These are phyloP conservation scores for Talaromyces marneffei DNA, from an alignment of 2,329 filamentous ascomycete species.

Conservation along the genomic window DNA sequence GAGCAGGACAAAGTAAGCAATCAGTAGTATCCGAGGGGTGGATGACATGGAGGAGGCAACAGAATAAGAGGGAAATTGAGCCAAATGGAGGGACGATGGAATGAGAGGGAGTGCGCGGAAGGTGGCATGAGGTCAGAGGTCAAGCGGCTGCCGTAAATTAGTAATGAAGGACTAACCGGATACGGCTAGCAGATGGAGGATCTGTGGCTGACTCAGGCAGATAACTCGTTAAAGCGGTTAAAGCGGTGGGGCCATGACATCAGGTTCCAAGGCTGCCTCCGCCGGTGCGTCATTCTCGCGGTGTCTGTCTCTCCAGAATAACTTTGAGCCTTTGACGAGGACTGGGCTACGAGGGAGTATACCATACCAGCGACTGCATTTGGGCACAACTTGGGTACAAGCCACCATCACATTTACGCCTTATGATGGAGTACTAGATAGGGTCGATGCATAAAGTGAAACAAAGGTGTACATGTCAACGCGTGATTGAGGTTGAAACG, in stretches of 20 bases:
- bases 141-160: neutral
- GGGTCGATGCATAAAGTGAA: neutral
- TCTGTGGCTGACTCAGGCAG: constrained; percentile 1
- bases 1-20: neutral
- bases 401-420: neutral
- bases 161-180: neutral
- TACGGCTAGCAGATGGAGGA: neutral
- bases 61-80: neutral
- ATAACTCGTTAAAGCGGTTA: neutral
- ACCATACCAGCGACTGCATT: no score
- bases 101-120: neutral
- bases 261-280: neutral
- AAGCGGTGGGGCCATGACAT: neutral
- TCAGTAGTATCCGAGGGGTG: neutral
- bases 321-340: neutral
- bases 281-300: neutral
- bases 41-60: neutral
- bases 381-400: neutral
- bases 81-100: neutral
- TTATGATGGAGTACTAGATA: neutral
- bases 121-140: constrained; percentile 2
- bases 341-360: no score
- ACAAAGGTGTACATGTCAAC: neutral
- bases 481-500: neutral
- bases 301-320: no score